These are phyloP conservation scores for Lithohypha guttulata DNA, from an alignment of 2,329 filamentous ascomycete species.

Conservation along the genomic window DNA sequence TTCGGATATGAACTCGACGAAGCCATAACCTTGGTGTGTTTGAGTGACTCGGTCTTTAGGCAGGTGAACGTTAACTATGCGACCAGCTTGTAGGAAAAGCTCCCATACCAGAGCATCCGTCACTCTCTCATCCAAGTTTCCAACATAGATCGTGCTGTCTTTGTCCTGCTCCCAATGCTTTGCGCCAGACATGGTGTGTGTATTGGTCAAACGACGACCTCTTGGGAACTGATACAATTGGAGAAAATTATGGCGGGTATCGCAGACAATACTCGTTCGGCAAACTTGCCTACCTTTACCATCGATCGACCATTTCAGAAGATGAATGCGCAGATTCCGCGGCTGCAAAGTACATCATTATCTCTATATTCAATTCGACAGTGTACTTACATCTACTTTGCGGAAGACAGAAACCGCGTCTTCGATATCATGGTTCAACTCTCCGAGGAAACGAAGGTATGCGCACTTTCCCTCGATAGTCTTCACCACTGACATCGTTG, in stretches of 20 bases:
- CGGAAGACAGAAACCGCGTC: too few species aligned
- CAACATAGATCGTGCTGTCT: slow-evolving; percentile 94
- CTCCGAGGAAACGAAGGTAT: slow-evolving; percentile 94
- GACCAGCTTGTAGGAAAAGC: slow-evolving; percentile 94
- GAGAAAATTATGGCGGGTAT: too few species aligned
- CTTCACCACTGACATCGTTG: not conserved
- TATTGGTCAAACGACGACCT: not conserved
- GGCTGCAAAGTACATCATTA: too few species aligned
- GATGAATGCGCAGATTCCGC: too few species aligned
- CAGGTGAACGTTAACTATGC: slow-evolving; percentile 95
- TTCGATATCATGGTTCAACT: slow-evolving; percentile 40
- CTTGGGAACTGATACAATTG: not conserved
- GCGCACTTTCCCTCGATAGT: slow-evolving; percentile 10
- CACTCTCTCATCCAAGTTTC: slow-evolving; percentile 95
- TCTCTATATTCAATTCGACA: too few species aligned
- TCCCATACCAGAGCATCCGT: slow-evolving; percentile 88
- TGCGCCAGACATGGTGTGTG: slow-evolving; percentile 64
- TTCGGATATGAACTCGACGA: slow-evolving; percentile 95
- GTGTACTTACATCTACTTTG: too few species aligned
- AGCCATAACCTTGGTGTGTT: slow-evolving; percentile 93
- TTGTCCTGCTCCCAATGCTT: slow-evolving; percentile 95
- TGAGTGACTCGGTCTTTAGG: slow-evolving; percentile 97
- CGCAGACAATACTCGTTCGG: too few species aligned
- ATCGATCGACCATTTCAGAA: too few species aligned
- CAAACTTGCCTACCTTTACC: too few species aligned